Percentiles rank a stretch among this genome's conserved stretches.
Conservation (phyloP, 2,329 filamentous ascomycete genomes). For the Aspergillus ustus region DNA sequence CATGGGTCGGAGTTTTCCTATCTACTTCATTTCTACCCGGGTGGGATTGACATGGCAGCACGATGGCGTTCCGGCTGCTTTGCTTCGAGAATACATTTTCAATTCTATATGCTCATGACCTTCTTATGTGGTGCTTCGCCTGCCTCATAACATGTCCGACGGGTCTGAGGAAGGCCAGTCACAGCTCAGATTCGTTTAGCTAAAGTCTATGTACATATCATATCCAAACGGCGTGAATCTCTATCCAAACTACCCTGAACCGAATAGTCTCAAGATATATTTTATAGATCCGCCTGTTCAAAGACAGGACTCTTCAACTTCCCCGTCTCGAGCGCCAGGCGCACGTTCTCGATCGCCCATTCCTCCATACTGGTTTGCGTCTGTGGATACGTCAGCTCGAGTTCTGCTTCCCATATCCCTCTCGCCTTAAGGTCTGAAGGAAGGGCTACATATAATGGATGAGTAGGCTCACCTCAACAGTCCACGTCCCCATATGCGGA, state of each 20-base stretch:
- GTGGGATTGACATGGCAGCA: constrained; percentile 24
- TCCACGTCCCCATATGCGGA: constrained; percentile 87
- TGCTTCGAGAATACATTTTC: constrained; percentile 13
- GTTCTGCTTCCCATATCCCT: neutral
- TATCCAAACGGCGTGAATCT: neutral
- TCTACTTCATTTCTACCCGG: constrained; percentile 20
- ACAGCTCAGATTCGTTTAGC: neutral
- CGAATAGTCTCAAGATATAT: neutral
- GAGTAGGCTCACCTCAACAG: constrained; percentile 57
- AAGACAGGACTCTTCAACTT: constrained; percentile 71
- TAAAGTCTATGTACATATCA: constrained; percentile 3
- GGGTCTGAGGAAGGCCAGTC: neutral
- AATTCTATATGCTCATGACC: constrained; percentile 10
- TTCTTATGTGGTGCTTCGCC: neutral
- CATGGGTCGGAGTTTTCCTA: constrained; percentile 29
- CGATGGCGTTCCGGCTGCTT: constrained; percentile 30
- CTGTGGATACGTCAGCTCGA: constrained; percentile 32
- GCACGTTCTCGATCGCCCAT: constrained; percentile 74
- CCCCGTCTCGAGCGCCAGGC: constrained; percentile 64
- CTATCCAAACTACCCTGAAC: neutral
- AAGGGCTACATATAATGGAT: neutral
- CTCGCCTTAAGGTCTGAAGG: neutral
- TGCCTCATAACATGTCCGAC: neutral
- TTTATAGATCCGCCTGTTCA: constrained; percentile 63
- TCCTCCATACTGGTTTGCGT: constrained; percentile 69